These are phyloP conservation scores for Passalora sequoiae DNA, from an alignment of 2,329 filamentous ascomycete genomes.

Conservation along the genomic window DNA sequence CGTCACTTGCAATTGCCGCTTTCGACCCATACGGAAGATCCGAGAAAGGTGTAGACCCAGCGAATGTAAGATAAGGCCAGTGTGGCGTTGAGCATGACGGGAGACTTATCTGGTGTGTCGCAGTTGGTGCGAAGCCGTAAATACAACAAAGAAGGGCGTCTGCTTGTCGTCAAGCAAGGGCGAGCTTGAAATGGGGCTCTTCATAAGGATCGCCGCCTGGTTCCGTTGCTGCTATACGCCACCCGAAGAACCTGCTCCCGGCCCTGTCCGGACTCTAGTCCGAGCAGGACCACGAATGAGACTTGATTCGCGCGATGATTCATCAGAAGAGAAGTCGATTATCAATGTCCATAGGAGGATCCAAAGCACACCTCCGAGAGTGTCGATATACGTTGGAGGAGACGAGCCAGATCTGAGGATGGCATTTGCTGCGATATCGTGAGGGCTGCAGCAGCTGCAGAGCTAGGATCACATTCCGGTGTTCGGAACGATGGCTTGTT, in stretches of 20 bases:
- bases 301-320: background rate
- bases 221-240: background rate
- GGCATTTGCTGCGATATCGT: background rate
- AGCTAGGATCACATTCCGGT: too few species aligned
- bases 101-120: background rate
- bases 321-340: background rate
- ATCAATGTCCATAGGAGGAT: background rate
- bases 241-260: background rate
- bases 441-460: too few species aligned
- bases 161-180: background rate
- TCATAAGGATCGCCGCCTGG: background rate
- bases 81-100: background rate
- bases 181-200: background rate
- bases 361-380: background rate
- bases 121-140: background rate
- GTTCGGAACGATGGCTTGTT: too few species aligned
- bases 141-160: background rate
- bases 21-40: background rate
- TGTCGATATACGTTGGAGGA: background rate
- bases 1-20: background rate
- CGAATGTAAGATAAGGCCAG: background rate
- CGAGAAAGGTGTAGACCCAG: background rate
- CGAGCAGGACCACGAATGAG: background rate
- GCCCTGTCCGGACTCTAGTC: too few species aligned
- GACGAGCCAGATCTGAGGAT: background rate